phyloP scores from a whole-genome alignment of 2,329 filamentous ascomycete species.

The Fusarium oxysporum region DNA sequence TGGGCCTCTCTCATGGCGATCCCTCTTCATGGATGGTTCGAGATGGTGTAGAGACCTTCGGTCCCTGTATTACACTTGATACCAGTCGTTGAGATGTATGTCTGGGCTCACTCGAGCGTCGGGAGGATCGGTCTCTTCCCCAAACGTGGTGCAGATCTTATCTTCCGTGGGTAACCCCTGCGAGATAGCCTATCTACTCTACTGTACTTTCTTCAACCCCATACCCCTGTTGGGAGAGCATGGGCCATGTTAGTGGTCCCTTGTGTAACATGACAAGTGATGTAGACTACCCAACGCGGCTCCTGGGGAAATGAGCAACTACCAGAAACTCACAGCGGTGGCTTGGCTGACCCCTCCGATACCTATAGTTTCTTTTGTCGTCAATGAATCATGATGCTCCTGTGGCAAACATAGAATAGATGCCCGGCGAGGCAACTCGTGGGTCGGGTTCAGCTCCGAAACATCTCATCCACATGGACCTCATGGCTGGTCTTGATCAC shows the following conservation, averaged over 20 bases:
- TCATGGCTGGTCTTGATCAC: background rate
- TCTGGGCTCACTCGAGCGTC: background rate
- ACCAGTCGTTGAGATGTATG: background rate
- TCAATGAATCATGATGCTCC: background rate
- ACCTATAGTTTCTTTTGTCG: background rate
- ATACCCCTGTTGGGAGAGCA: background rate
- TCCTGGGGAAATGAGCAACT: slow-evolving; percentile 6
- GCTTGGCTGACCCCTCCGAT: background rate
- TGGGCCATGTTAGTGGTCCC: background rate
- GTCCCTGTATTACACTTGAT: background rate
- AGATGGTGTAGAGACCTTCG: background rate
- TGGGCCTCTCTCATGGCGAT: background rate
- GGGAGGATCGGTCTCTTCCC: background rate
- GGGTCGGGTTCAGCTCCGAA: background rate
- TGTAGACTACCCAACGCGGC: background rate
- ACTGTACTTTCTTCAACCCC: background rate
- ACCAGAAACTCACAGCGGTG: background rate
- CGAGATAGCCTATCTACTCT: slow-evolving; percentile 4
- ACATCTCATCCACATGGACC: background rate
- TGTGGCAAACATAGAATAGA: background rate
- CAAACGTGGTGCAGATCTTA: background rate
- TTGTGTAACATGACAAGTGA: slow-evolving; percentile 27
- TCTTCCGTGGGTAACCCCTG: background rate
- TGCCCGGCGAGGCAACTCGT: background rate
- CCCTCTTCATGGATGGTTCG: background rate